Evolutionary conservation across 495 filamentous ascomycete genomes (phyloP).

Genomic region (Chaetomidium leptoderma): DNA sequence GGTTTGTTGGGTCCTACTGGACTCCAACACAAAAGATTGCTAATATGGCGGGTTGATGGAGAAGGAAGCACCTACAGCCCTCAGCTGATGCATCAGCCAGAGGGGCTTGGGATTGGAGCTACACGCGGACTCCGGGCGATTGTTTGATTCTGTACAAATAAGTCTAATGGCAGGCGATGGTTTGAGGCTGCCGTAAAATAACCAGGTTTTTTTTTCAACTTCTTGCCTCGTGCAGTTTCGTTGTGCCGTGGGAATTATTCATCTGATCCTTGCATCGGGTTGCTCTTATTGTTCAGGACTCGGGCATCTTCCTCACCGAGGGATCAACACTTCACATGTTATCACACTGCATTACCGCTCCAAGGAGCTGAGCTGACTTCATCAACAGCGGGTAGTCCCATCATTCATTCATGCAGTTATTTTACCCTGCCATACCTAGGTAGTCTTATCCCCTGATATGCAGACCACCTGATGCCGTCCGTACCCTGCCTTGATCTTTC

Average conservation of each 20-base stretch:
- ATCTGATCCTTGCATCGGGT: no score
- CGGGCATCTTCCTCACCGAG: no score
- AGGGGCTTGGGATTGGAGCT: neutral
- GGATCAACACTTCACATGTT: neutral
- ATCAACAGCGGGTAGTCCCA: constrained; percentile 1
- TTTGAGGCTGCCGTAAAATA: neutral
- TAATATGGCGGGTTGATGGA: no score
- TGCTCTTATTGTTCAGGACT: no score
- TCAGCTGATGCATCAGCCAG: no score
- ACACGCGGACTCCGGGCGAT: neutral
- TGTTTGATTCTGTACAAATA: neutral
- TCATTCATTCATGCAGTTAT: constrained; percentile 10
- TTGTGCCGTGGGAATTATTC: no score
- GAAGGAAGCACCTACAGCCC: no score
- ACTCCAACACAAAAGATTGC: no score
- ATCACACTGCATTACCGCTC: neutral
- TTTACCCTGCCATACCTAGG: constrained; percentile 3
- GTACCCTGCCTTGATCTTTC: no score
- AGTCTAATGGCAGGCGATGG: neutral
- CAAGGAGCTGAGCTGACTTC: neutral
- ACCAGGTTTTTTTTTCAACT: neutral
- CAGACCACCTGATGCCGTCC: neutral
- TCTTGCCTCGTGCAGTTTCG: neutral
- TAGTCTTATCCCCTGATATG: neutral
- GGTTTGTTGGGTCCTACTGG: no score